Conservation (phyloP, 352 stramenopile genomes). For the Bremia lactucae region DNA sequence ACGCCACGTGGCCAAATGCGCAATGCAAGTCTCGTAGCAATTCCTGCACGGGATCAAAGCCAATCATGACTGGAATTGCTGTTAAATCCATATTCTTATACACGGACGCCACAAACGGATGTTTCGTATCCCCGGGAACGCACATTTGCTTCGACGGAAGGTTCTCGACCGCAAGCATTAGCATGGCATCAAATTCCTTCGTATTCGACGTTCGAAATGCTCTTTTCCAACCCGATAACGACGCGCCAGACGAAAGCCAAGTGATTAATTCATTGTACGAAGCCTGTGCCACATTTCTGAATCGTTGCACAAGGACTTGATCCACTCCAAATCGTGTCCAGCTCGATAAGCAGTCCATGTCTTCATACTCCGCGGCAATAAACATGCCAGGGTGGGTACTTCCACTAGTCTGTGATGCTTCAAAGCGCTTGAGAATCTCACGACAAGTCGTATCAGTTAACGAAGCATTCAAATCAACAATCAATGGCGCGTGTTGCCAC, state of each 20-base stretch:
- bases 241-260: conserved; percentile 48
- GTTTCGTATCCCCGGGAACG: conserved; percentile 38
- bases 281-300: conserved; percentile 46
- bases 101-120: conserved; percentile 53
- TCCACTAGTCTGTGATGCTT: conserved; percentile 48
- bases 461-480: conserved; percentile 58
- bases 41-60: conserved; percentile 66
- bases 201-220: conserved; percentile 45
- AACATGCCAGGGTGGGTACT: conserved; percentile 65
- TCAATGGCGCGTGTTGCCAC: conserved; percentile 61
- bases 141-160: conserved; percentile 56
- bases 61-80: conserved; percentile 48
- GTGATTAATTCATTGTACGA: conserved; percentile 45
- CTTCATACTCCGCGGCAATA: conserved; percentile 70
- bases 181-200: conserved; percentile 53
- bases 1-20: conserved; percentile 52
- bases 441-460: conserved; percentile 54
- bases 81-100: conserved; percentile 85
- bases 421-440: conserved; percentile 66
- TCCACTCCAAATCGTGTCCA: conserved; percentile 62
- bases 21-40: conserved; percentile 45
- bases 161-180: conserved; percentile 39
- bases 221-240: conserved; percentile 48
- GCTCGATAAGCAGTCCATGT: conserved; percentile 67
- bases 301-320: conserved; percentile 51